A percentile compares a stretch with the other conserved stretches of the same genome.
phyloP scores from a whole-genome alignment of 257 asterid genomes.

The Solanum pimpinellifolium region DNA sequence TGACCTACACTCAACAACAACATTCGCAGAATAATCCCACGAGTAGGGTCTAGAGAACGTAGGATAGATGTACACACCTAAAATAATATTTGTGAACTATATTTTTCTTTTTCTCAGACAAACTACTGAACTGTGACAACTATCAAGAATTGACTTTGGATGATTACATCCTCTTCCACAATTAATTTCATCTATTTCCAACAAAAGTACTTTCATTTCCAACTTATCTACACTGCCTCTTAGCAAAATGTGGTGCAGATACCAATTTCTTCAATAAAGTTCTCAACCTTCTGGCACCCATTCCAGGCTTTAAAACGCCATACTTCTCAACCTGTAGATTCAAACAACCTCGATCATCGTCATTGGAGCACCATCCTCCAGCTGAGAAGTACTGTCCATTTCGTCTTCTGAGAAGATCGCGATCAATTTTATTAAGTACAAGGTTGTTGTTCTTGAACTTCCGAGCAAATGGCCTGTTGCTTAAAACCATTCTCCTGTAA shows the following conservation, averaged over 20 bases:
- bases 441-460: conserved; percentile 68
- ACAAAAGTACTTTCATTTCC: background rate
- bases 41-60: background rate
- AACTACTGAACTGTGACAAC: background rate
- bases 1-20: background rate
- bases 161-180: background rate
- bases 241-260: conserved; percentile 18
- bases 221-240: conserved; percentile 41
- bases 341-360: conserved; percentile 9
- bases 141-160: background rate
- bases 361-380: conserved; percentile 70
- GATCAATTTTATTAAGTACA: conserved; percentile 61
- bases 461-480: conserved; percentile 75
- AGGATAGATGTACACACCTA: background rate
- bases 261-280: conserved; percentile 36
- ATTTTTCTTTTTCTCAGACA: background rate
- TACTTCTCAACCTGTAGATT: conserved; percentile 46
- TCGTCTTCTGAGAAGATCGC: conserved; percentile 45
- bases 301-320: conserved; percentile 62
- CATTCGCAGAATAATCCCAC: background rate
- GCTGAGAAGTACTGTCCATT: conserved; percentile 28
- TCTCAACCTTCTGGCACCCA: conserved; percentile 57
- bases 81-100: background rate
- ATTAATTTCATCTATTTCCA: background rate
- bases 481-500: conserved; percentile 45